Evolutionary conservation across 176 grass and related monocot species (phyloP).

Genomic region (Chrysopogon serrulatus): DNA sequence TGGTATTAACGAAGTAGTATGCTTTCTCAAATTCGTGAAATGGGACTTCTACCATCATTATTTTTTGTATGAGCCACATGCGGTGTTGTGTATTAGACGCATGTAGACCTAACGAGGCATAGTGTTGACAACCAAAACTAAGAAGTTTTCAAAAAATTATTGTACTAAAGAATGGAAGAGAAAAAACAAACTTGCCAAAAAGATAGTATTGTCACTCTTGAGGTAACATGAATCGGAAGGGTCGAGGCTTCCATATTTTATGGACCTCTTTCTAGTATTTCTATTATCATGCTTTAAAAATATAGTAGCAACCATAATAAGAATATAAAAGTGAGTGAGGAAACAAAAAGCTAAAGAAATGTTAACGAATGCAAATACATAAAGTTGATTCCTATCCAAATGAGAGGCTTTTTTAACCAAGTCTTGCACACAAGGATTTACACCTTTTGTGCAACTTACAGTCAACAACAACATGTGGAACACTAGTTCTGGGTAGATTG

Average conservation of each 20-base stretch:
- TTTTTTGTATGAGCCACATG: no score
- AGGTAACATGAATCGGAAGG: slow-evolving; percentile 58
- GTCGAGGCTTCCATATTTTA: slow-evolving; percentile 37
- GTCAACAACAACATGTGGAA: slow-evolving; percentile 69
- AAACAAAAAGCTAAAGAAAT: not conserved
- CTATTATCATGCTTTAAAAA: slow-evolving; percentile 32
- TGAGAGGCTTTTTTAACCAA: slow-evolving; percentile 30
- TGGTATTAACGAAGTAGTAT: no score
- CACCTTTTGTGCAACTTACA: slow-evolving; percentile 62
- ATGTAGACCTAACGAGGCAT: no score
- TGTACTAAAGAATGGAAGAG: not conserved
- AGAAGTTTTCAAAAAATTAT: no score
- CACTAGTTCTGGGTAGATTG: slow-evolving; percentile 55
- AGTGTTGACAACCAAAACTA: no score
- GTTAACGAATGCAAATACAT: slow-evolving; percentile 26
- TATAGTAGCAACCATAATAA: slow-evolving; percentile 21
- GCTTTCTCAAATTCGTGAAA: no score
- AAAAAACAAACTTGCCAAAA: slow-evolving; percentile 48
- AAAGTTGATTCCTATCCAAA: slow-evolving; percentile 26
- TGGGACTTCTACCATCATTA: no score
- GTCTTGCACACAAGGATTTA: slow-evolving; percentile 46
- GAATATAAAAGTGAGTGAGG: slow-evolving; percentile 23
- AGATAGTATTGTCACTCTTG: slow-evolving; percentile 40
- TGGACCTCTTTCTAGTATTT: no score
- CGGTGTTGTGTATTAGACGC: no score